A percentile compares a stretch with the other conserved stretches of the same genome.
Conservation (phyloP, 768 basidiomycete genomes). For the Trametes coccinea region DNA sequence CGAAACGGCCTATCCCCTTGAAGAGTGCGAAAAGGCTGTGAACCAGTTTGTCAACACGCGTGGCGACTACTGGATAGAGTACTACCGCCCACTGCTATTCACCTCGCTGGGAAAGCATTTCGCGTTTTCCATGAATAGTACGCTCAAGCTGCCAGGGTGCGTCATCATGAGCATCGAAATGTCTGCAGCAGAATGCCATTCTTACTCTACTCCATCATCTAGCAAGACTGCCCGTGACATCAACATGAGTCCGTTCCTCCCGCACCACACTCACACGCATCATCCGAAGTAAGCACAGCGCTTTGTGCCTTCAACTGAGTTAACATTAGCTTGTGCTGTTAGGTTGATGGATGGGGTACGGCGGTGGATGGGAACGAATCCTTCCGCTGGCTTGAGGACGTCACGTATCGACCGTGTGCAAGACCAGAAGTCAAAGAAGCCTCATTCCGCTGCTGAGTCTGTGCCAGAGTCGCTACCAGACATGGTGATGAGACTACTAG, state of each 20-base stretch:
- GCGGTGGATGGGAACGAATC: conserved; percentile 69
- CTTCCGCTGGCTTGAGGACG: conserved; percentile 43
- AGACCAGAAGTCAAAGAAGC: conserved; percentile 27
- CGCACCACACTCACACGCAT: conserved; percentile 43
- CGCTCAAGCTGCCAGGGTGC: conserved; percentile 78
- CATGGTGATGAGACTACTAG: conserved; percentile 56
- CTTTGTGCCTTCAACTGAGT: neutral
- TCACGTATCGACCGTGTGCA: conserved; percentile 40
- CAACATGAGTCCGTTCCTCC: conserved; percentile 74
- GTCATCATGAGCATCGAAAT: conserved; percentile 25
- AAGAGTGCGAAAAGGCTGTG: conserved; percentile 65
- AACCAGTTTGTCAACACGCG: conserved; percentile 56
- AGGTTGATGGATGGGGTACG: conserved; percentile 80
- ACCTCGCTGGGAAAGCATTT: conserved; percentile 88
- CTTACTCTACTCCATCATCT: neutral
- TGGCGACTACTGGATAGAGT: conserved; percentile 86
- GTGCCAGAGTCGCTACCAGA: conserved; percentile 51
- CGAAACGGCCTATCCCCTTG: conserved; percentile 61
- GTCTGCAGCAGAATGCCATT: neutral
- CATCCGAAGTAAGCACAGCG: conserved; percentile 38
- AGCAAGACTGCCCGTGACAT: conserved; percentile 72
- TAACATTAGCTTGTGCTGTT: neutral
- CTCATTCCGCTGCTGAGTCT: conserved; percentile 24
- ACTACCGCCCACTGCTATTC: conserved; percentile 83
- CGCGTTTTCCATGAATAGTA: conserved; percentile 91